Evolutionary conservation across 352 stramenopile genomes (phyloP).

Genomic region (Plasmopara halstedii): DNA sequence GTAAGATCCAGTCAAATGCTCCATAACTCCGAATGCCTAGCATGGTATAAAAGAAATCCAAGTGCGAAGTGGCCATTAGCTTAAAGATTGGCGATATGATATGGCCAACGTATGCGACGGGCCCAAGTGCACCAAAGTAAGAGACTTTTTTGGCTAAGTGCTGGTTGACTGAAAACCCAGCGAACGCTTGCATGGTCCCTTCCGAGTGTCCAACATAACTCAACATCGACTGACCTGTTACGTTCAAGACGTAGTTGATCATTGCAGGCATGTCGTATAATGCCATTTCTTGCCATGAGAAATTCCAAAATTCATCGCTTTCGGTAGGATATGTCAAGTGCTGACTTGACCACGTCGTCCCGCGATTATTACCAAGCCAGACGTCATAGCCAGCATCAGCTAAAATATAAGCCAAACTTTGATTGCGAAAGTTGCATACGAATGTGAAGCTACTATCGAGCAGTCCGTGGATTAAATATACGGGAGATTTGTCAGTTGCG

Average conservation of each 20-base stretch:
- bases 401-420: conserved; percentile 52
- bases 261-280: conserved; percentile 57
- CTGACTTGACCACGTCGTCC: conserved; percentile 52
- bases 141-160: conserved; percentile 49
- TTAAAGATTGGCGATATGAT: conserved; percentile 39
- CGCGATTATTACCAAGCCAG: conserved; percentile 65
- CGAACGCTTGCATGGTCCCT: conserved; percentile 58
- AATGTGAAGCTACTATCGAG: conserved; percentile 61
- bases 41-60: conserved; percentile 38
- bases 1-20: conserved; percentile 33
- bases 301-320: conserved; percentile 49
- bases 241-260: conserved; percentile 44
- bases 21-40: conserved; percentile 43
- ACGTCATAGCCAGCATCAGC: conserved; percentile 56
- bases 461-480: conserved; percentile 59
- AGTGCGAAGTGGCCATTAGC: conserved; percentile 31
- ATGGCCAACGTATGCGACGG: conserved; percentile 35
- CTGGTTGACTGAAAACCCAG: conserved; percentile 46
- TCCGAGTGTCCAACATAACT: conserved; percentile 60
- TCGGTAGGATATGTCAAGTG: conserved; percentile 38
- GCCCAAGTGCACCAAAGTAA: conserved; percentile 52
- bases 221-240: conserved; percentile 27
- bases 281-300: conserved; percentile 57
- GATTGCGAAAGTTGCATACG: conserved; percentile 52
- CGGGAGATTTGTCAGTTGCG: conserved; percentile 33